Evolutionary conservation across 1,284 basidiomycete species (phyloP), one percentile per base, ranked within the genome.

Genomic region (Schizophyllum commune): DNA sequence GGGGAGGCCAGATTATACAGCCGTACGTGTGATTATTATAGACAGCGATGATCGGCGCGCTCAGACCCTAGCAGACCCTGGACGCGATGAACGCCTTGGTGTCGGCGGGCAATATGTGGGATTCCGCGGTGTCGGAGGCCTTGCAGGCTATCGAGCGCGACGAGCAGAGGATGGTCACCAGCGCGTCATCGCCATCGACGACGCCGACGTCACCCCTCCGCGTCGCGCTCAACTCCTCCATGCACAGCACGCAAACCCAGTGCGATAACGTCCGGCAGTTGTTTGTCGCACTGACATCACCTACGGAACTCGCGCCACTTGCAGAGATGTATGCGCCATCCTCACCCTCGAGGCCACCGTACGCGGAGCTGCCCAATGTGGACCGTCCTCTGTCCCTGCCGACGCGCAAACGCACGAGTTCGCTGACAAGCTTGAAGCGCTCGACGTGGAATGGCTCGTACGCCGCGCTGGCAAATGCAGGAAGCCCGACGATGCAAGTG

Each of bases 271-370:
- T 92, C 62, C 86, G 90, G 27, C 85, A 87, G 59, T 79, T 92
- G 1, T 79, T 92, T 55, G 80, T 85, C 2, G 89, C 89, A 7
- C 80, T 92, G 58, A 86, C 90, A 0, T 83, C 82, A 3, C 85
- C 87, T 0, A 70, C 79, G 15, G 85, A 89, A 65, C 75, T 91
- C 15, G 78, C 85, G 8, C 90, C 90, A 67, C 77, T 92, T 8
- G 78, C 87, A 3, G 89, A 91, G 72, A 92, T 92, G 90, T 92
- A 92, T 70, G 88, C 88, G 0, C 91, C 91, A 2, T 80, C 89
- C 0, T 88, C 85, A 1, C 85, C 86, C 13, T 70, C 79, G 57
- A 60, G 70, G 27, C 69, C 55, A 62, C 55, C 57, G 64, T 55
- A n/a, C 19, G 20, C 19, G 9, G 27, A 21, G 53, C 19, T 55